These are phyloP conservation scores for Lentinula lateritia DNA, from an alignment of 768 basidiomycete species.

Conservation along the genomic window DNA sequence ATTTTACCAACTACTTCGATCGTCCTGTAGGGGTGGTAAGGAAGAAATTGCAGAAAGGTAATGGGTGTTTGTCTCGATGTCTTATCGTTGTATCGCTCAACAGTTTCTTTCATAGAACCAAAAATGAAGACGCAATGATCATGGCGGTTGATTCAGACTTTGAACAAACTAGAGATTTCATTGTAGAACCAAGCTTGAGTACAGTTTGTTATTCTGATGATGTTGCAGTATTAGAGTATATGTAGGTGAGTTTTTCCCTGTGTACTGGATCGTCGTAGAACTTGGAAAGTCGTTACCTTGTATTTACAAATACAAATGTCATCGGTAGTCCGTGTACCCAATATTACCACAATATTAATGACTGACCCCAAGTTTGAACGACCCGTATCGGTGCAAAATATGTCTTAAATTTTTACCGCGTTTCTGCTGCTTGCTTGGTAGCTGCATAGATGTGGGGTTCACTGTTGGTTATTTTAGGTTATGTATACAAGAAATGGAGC, in stretches of 20 bases:
- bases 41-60: slow-evolving; percentile 3
- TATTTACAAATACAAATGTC: background rate
- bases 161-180: too few relatives aligned
- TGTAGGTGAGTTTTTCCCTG: too few relatives aligned
- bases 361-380: background rate
- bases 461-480: too few relatives aligned
- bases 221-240: too few relatives aligned
- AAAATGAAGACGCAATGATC: slow-evolving; percentile 3
- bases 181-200: too few relatives aligned
- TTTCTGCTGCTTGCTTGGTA: background rate
- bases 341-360: background rate
- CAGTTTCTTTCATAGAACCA: background rate
- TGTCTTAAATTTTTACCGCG: background rate
- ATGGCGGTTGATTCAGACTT: background rate
- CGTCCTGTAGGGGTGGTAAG: background rate
- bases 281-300: background rate
- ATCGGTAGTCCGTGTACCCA: too few relatives aligned
- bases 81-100: background rate
- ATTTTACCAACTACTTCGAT: slow-evolving; percentile 32
- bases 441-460: too few relatives aligned
- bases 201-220: too few relatives aligned
- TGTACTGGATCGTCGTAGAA: background rate
- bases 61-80: background rate
- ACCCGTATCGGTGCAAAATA: background rate
- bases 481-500: too few relatives aligned